Percentiles rank a stretch among this genome's conserved stretches.
Evolutionary conservation across 129 eudicot species (phyloP).

Genomic region (Scalesia atractyloides): DNA sequence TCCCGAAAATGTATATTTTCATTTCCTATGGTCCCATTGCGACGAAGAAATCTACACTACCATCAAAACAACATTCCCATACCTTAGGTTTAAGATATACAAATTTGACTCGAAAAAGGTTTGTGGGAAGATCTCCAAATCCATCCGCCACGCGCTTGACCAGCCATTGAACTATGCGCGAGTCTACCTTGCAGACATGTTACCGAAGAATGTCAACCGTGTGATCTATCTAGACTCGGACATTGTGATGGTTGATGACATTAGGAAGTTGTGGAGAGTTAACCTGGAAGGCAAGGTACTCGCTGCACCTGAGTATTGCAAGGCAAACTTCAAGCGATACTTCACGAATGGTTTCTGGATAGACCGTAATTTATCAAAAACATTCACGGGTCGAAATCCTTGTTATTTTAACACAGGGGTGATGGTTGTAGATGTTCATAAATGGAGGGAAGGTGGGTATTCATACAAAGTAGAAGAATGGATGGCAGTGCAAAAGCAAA

Average conservation of each 20-base stretch:
- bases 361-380: constrained; percentile 31
- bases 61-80: constrained; percentile 43
- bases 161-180: constrained; percentile 55
- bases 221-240: constrained; percentile 58
- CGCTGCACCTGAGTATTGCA: constrained; percentile 56
- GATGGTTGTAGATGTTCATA: constrained; percentile 49
- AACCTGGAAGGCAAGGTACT: constrained; percentile 45
- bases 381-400: constrained; percentile 40
- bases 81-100: constrained; percentile 40
- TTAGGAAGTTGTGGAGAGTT: constrained; percentile 51
- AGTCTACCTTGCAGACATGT: constrained; percentile 44
- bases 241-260: constrained; percentile 51
- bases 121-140: constrained; percentile 46
- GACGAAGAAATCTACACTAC: constrained; percentile 30
- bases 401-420: constrained; percentile 59
- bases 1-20: constrained; percentile 52
- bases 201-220: constrained; percentile 40
- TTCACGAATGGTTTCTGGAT: constrained; percentile 48
- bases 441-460: constrained; percentile 50
- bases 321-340: constrained; percentile 48
- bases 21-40: constrained; percentile 42
- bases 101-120: constrained; percentile 42
- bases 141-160: constrained; percentile 53
- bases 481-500: constrained; percentile 56
- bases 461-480: constrained; percentile 51